These are phyloP conservation scores for Phalaenopsis hybrid DNA, from an alignment of 116 monocot species.

Conservation along the genomic window DNA sequence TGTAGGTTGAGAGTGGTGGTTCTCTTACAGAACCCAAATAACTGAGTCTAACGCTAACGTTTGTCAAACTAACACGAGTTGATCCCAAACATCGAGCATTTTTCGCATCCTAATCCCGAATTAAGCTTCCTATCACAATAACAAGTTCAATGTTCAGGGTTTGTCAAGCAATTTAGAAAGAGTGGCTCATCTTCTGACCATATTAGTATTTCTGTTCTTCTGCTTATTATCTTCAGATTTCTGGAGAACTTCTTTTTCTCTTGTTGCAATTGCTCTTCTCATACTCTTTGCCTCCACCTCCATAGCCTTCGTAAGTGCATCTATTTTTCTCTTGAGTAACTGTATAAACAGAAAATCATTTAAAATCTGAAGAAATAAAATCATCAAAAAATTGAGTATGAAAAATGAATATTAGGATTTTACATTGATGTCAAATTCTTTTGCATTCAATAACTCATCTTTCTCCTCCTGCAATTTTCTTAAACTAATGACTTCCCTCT, in stretches of 20 bases:
- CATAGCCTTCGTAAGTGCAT: conserved; percentile 24
- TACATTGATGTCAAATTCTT: conserved; percentile 43
- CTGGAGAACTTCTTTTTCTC: conserved; percentile 23
- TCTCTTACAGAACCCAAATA: too few species aligned
- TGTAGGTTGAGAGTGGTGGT: too few species aligned
- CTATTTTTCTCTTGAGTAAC: conserved; percentile 32
- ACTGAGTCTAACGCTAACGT: too few species aligned
- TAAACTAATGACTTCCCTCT: conserved; percentile 31
- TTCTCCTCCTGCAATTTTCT: conserved; percentile 39
- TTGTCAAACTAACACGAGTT: too few species aligned
- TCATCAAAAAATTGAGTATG: not conserved
- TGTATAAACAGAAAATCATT: conserved; percentile 10
- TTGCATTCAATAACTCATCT: conserved; percentile 17
- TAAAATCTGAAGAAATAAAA: not conserved
- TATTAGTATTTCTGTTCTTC: conserved; percentile 8
- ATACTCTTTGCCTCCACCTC: conserved; percentile 33
- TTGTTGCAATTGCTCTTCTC: conserved; percentile 15
- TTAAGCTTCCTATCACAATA: not conserved
- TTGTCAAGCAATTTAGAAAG: not conserved
- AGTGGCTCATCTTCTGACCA: conserved; percentile 15
- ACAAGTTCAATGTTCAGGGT: not conserved
- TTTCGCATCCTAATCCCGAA: too few species aligned
- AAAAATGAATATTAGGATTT: not conserved
- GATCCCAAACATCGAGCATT: too few species aligned
- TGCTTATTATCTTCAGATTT: conserved; percentile 20